Conservation (phyloP, 1,284 basidiomycete species). For the Cutaneotrichosporon sp. region DNA sequence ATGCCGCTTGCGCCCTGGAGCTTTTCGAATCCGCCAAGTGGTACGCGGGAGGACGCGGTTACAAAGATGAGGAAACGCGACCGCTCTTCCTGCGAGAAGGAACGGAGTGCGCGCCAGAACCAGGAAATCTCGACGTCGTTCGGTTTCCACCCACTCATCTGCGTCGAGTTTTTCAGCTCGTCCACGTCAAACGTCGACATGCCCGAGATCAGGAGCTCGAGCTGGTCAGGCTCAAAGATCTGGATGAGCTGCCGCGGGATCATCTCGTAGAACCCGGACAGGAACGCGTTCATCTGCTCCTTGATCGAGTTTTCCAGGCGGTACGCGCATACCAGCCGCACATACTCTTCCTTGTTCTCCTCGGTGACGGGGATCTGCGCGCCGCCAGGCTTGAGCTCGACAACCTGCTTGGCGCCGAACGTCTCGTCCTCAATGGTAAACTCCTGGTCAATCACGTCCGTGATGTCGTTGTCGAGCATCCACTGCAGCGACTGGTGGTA, state of each 20-base stretch:
- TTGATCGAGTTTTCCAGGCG: slow-evolving; percentile 90
- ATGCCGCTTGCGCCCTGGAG: slow-evolving; percentile 90
- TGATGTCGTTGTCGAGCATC: slow-evolving; percentile 50
- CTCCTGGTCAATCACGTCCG: slow-evolving; percentile 47
- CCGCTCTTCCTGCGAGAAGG: slow-evolving; percentile 92
- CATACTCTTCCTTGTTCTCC: slow-evolving; percentile 95
- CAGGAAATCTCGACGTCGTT: slow-evolving; percentile 89
- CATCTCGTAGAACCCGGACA: slow-evolving; percentile 85
- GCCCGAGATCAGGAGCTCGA: slow-evolving; percentile 95
- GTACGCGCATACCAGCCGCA: slow-evolving; percentile 73
- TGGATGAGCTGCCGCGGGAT: slow-evolving; percentile 48
- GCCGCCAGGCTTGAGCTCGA: slow-evolving; percentile 79
- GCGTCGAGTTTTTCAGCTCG: slow-evolving; percentile 82
- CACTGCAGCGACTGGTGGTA: slow-evolving; percentile 52
- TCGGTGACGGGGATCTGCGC: slow-evolving; percentile 78
- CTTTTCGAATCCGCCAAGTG: slow-evolving; percentile 86
- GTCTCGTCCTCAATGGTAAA: slow-evolving; percentile 53
- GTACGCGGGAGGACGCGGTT: slow-evolving; percentile 86
- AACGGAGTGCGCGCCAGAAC: slow-evolving; percentile 99
- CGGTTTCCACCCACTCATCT: slow-evolving; percentile 48
- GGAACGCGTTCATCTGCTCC: slow-evolving; percentile 88
- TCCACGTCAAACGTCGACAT: slow-evolving; percentile 98
- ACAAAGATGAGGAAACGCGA: slow-evolving; percentile 96
- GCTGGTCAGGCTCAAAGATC: slow-evolving; percentile 91
- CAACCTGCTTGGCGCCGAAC: slow-evolving; percentile 82